These are phyloP conservation scores for Cornus controversa DNA, from an alignment of 148 eudicot species.

Conservation along the genomic window DNA sequence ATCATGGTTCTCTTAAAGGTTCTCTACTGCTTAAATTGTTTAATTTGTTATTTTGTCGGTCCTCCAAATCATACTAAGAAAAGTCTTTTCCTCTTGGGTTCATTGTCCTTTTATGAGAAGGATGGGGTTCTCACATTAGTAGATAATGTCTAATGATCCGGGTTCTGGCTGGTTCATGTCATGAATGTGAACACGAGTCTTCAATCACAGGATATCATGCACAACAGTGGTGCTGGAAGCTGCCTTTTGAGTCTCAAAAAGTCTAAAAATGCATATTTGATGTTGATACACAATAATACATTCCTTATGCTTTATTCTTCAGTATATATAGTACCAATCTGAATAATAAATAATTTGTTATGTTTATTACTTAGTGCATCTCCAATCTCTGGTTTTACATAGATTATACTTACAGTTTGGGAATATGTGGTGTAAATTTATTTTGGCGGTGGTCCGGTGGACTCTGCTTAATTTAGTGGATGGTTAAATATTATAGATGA, in stretches of 20 bases:
- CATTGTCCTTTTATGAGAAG: not conserved
- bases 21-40: constrained; percentile 1
- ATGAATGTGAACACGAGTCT: not conserved
- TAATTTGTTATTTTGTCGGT: not conserved
- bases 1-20: constrained; percentile 84
- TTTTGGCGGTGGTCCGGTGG: not conserved
- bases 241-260: not conserved
- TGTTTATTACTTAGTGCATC: not conserved
- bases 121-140: not conserved
- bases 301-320: not conserved
- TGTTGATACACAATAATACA: not conserved
- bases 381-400: not conserved
- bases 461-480: not conserved
- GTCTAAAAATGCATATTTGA: not conserved
- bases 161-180: not conserved
- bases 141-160: not conserved
- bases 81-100: not conserved
- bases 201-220: not conserved
- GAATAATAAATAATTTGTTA: not conserved
- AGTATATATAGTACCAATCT: not conserved
- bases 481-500: not conserved
- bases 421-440: not conserved
- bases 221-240: constrained; percentile 2
- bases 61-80: not conserved
- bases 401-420: not conserved